Evolutionary conservation across 208 protist species (phyloP), one percentile per base, ranked within the genome.

Genomic region (Trypanosoma brucei): DNA sequence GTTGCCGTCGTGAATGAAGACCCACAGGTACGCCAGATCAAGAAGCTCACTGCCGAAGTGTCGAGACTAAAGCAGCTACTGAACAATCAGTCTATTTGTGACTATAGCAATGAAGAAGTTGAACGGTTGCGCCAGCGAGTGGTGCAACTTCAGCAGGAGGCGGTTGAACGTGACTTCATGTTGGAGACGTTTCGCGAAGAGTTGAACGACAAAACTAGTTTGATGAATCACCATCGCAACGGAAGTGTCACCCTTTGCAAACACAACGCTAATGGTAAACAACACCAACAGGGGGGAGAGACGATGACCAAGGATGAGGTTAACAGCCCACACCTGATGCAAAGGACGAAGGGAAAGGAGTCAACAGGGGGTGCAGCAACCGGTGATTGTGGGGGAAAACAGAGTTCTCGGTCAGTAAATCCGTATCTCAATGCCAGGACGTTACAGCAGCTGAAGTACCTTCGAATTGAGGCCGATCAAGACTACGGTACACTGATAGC

Each of bases 1-100:
- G 83, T 81, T 14, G 91, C 91, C 6, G 72, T 88, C 14, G 70
- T 97, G 11, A 97, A 97, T 72, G 93, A 97, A 57, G 92, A 98
- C 68, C 86, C 95, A 36, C 88, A 97, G 68, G 79, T 78, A 56
- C 74, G 78, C 9, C 80, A 85, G 65, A 92, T 94, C 45, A 78
- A 78, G 42, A 58, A 72, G 50, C 74, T 94, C n/a, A 78, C 78
- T 1, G 71, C 67, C 1, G 84, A 94, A 72, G 81, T 94, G 53
- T 60, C 79, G 58, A 78, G 85, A 1, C 71, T 94, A 33, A 78
- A 88, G 44, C 48, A 53, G 35, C 42, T 84, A n/a, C 42, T 94
- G 13, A 46, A 65, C 3, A 78, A 70, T n/a, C 62, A 68, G 6
- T 55, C 79, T 3, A 65, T 77, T 35, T 70, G 70, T 60, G 79